Conservation (phyloP, 768 basidiomycete genomes). For the Hemileccinum rubropunctum region DNA sequence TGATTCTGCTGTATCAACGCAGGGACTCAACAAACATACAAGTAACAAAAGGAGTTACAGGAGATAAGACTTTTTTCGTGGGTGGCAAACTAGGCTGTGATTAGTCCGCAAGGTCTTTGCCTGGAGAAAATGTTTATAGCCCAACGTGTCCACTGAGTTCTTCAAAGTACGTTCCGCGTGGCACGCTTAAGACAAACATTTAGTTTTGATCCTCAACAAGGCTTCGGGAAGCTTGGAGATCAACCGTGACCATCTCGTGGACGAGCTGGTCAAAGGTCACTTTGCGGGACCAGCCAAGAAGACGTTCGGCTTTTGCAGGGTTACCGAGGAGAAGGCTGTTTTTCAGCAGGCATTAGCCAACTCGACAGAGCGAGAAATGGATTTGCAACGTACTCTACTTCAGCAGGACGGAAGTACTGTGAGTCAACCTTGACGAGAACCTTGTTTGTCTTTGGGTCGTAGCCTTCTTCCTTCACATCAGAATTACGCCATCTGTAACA, state of each 20-base stretch:
- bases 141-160: neutral
- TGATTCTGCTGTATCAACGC: neutral
- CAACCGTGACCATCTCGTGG: conserved; percentile 87
- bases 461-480: conserved; percentile 76
- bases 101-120: neutral
- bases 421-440: conserved; percentile 83
- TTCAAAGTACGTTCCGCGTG: neutral
- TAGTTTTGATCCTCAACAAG: conserved; percentile 85
- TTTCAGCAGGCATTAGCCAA: neutral
- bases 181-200: neutral
- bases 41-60: neutral
- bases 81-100: conserved; percentile 4
- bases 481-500: conserved; percentile 69
- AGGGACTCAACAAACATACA: neutral
- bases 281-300: conserved; percentile 89
- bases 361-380: neutral
- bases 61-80: neutral
- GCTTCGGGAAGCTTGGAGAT: conserved; percentile 68
- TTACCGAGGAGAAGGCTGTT: conserved; percentile 78
- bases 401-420: conserved; percentile 90
- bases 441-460: conserved; percentile 64
- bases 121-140: neutral
- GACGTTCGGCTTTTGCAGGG: conserved; percentile 84
- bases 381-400: conserved; percentile 75
- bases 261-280: conserved; percentile 83